phyloP scores from a whole-genome alignment of 1,284 basidiomycete species.

The Sutorius eximius region DNA sequence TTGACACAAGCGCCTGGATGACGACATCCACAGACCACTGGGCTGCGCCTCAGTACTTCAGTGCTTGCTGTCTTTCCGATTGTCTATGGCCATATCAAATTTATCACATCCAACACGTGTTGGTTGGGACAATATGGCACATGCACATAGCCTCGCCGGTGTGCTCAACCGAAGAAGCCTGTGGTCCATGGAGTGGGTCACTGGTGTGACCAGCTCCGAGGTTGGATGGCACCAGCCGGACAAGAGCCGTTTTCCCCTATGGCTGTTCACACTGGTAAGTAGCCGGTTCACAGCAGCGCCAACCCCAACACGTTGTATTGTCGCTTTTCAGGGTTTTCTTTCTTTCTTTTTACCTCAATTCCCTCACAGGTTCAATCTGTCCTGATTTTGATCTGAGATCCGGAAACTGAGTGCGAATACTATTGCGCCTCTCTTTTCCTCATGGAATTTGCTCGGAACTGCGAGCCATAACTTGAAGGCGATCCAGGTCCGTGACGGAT shows the following conservation, averaged over 20 bases:
- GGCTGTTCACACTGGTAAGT: not conserved
- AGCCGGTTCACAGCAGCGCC: not conserved
- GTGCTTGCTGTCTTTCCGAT: not conserved
- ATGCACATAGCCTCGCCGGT: not conserved
- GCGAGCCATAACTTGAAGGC: not conserved
- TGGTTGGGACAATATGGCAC: not conserved
- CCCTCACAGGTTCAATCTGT: not conserved
- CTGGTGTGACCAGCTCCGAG: slow-evolving; percentile 1
- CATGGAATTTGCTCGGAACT: not conserved
- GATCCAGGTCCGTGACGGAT: not conserved
- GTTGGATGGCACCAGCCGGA: no score
- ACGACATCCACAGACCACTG: not conserved
- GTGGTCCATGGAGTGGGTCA: not conserved
- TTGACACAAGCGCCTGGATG: not conserved
- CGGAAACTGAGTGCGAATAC: not conserved
- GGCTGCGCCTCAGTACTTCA: not conserved
- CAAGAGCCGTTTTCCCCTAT: not conserved
- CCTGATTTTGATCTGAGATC: not conserved
- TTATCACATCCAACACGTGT: not conserved
- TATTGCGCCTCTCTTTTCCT: not conserved
- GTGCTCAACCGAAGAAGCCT: not conserved
- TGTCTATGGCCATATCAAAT: not conserved
- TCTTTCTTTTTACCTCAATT: not conserved
- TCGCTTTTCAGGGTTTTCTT: not conserved
- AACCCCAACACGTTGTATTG: not conserved